Evolutionary conservation across 805 yeast species (phyloP), one percentile per base, ranked within the genome.

Genomic region (Lipomyces yamadae): DNA sequence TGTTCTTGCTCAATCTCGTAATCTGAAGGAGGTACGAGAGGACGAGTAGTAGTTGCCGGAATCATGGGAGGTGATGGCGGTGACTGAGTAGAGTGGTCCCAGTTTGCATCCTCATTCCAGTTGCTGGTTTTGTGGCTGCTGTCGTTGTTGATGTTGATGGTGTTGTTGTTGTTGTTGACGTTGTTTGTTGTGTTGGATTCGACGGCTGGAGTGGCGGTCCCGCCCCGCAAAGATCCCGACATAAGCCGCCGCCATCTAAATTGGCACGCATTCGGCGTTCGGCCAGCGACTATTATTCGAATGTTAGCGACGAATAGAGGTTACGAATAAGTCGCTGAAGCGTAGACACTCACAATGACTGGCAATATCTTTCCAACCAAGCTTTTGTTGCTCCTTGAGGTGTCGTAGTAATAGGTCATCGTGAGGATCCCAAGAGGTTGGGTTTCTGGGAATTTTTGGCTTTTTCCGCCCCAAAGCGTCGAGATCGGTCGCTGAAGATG

Each of bases 281-380:
- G 81, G 76, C 88, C 88, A 55, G 86, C 83, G 77, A 91, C 72
- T 69, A 58, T 70, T 69, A 58, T 13, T 24, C n/a, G 15, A 50
- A 32, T 7, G 32, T 32, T 15, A 35, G 55, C 13, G n/a, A 42
- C 2, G 48, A 42, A 42, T 42, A 42, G 24, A 24, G 24, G 24
- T 24, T 24, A 24, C 24, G 24, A 24, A 24, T 24, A 24, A 24
- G 24, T 24, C 24, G 24, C 24, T 24, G 24, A 24, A 24, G 30
- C 30, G 57, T 8, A 42, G 57, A 59, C 2, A 66, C 72, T 39
- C 60, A 70, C 72, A 91, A 74, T 89, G 90, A 42, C 87, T 83
- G 1, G 95, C 88, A 60, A 91, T 91, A 71, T 91, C 96, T 76
- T 91, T 87, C 97, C 97, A 91, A 0, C 97, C 97, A 72, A 91